A percentile compares a stretch with the other conserved stretches of the same genome.
These are phyloP conservation scores for Penicillium sp. DNA, from an alignment of 2,329 filamentous ascomycete species.

Conservation along the genomic window DNA sequence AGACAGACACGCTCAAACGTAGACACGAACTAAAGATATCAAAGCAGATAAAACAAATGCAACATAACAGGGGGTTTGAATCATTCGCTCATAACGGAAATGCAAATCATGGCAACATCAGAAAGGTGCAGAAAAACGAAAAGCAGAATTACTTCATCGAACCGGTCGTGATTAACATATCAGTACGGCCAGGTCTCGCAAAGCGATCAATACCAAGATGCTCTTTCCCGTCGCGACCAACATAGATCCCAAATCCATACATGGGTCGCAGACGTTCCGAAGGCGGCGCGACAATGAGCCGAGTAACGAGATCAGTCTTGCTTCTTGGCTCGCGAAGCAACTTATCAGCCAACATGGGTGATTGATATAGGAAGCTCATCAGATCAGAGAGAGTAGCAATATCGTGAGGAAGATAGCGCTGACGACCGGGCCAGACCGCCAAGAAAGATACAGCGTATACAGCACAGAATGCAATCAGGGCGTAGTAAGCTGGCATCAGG, in stretches of 20 bases:
- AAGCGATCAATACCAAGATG: conserved; percentile 62
- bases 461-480: conserved; percentile 69
- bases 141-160: conserved; percentile 22
- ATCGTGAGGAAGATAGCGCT: conserved; percentile 68
- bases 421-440: conserved; percentile 61
- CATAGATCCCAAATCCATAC: conserved; percentile 60
- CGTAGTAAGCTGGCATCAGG: conserved; percentile 70
- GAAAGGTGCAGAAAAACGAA: not conserved
- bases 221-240: conserved; percentile 59
- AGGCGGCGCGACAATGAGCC: conserved; percentile 59
- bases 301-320: conserved; percentile 67
- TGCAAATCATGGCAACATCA: conserved; percentile 4
- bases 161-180: conserved; percentile 45
- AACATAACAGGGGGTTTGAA: not conserved
- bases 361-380: conserved; percentile 73
- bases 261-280: conserved; percentile 39
- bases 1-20: not conserved
- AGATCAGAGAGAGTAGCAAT: conserved; percentile 73
- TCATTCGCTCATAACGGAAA: conserved; percentile 1
- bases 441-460: conserved; percentile 68
- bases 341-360: conserved; percentile 69
- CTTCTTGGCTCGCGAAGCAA: conserved; percentile 68
- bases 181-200: conserved; percentile 41
- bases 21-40: not conserved
- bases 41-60: not conserved